These are phyloP conservation scores for Mayamaea pseudoterrestris DNA, from an alignment of 108 stramenopile species.

Conservation along the genomic window DNA sequence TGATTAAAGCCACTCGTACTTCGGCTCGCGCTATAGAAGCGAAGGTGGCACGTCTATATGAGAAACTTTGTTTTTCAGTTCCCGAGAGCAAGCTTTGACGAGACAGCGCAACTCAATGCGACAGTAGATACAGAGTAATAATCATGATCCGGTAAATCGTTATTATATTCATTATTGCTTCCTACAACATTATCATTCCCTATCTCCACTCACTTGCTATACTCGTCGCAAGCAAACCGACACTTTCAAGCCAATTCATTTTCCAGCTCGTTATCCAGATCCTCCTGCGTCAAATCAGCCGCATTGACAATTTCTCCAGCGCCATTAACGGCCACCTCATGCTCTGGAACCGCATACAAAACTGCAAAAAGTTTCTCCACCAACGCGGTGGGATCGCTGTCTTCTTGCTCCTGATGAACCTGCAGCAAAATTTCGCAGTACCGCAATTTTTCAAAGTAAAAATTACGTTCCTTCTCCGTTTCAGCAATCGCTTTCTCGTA, in stretches of 20 bases:
- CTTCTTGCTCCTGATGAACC: slow-evolving; percentile 59
- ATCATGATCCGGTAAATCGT: too few species aligned
- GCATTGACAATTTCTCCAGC: too few species aligned
- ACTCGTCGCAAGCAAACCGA: too few species aligned
- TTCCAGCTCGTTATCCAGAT: neutral
- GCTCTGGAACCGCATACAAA: slow-evolving; percentile 35
- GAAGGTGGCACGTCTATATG: slow-evolving; percentile 2
- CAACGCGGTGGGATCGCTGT: slow-evolving; percentile 24
- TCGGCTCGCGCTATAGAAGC: too few species aligned
- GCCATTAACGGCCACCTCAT: too few species aligned
- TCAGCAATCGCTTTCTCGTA: slow-evolving; percentile 41
- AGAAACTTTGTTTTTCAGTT: too few species aligned
- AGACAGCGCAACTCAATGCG: neutral
- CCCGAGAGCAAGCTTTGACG: too few species aligned
- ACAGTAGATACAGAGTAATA: neutral
- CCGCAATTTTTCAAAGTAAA: slow-evolving; percentile 95
- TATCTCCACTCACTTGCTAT: too few species aligned
- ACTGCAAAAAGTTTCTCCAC: slow-evolving; percentile 68
- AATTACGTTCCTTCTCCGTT: slow-evolving; percentile 83
- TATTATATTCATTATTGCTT: too few species aligned
- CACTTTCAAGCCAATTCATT: slow-evolving; percentile 1
- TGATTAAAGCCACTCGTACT: slow-evolving; percentile 33
- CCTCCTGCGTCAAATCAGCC: too few species aligned
- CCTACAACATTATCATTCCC: slow-evolving; percentile 1
- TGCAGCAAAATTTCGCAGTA: slow-evolving; percentile 90